Evolutionary conservation across 2,329 filamentous ascomycete species (phyloP), one percentile per base, ranked within the genome.

Genomic region (Fusarium oligoseptatum): DNA sequence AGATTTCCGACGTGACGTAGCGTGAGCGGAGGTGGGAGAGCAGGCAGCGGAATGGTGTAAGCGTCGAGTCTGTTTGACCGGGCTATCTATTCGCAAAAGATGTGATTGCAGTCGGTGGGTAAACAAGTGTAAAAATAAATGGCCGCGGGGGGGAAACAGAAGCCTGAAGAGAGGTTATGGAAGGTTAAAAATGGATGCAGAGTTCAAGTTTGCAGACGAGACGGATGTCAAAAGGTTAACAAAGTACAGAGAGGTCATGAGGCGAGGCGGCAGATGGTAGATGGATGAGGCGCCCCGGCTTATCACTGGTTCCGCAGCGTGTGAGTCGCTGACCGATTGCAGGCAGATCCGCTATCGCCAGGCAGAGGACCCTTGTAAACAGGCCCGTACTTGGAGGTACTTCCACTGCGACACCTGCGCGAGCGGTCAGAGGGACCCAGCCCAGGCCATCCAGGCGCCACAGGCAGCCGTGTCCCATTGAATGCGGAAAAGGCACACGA

Each of bases 311-410:
- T 64, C 60, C 22, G 60, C 60, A 72, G 65, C 68, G 74, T 68
- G 64, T 78, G 76, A 70, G 71, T 74, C 73, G 74, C 76, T 78
- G 76, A 77, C 76, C 70, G 76, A 76, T 68, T 72, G 73, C 58
- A 78, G 75, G 71, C 71, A 78, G 76, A 74, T 76, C 73, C 67
- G 68, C 75, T 70, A 60, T 50, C 43, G 50, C 37, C 48, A 55
- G 64, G n/a, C 20, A 64, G 61, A 65, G 58, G 66, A 73, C 76
- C 74, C 74, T 64, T 71, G 74, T 66, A 69, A 64, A 71, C 63
- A 52, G 65, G 50, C 60, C 39, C 56, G 24, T 24, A 58, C 34
- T 67, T 60, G 70, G 36, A 73, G 57, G 68, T 66, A 60, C 55
- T n/a, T 66, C 32, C 32, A 34, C 32, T 34, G 32, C 32, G 32